Base-by-base conservation (phyloP, 2,329 filamentous ascomycete genomes). In the Sordariomycetes sp. region DNA sequence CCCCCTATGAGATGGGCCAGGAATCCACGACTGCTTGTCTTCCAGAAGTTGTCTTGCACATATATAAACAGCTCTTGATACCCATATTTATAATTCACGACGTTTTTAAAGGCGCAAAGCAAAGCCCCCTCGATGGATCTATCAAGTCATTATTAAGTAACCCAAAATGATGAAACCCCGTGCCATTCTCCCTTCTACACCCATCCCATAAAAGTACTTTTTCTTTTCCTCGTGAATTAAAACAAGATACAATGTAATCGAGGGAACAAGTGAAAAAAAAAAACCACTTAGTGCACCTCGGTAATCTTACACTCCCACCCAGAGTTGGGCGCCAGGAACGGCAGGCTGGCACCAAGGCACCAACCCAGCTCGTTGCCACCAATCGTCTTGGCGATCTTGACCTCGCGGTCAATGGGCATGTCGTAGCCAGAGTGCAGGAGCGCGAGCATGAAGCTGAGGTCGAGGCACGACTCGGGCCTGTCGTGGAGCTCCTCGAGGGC, bases 351-450 rank as follows among this genome's bases (percentile, higher is more conserved):
- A 70, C 94, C 94, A 67, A 99, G 78, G 74, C 92, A 97, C 94
- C 94, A 99, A 45, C 94, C 94, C 65, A 99, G 74, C 75, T 99
- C 95, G 70, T 96, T 96, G 58, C 85, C 85, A 76, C 95, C 92
- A 68, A 99, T 95, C 80, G 96, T 96, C 87, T 99, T 99, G 60
- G 92, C 94, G 68, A 96, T 95, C 78, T 89, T 92, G 62, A 99
- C 90, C 72, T 99, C 94, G 45, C 95, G 82, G 63, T 96, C 89
- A 65, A 97, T 85, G 3, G 92, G 92, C 90, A 99, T 96, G 64
- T 97, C 94, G 66, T 99, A 99, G 2, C 94, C 94, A 6, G 90
- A 95, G 72, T 97, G 91, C 57, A 97, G 75, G 58, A 99, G 77
- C 28, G 89, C 89, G 65, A 95, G 75, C 90, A 96, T 96, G 68